Evolutionary conservation across 495 filamentous ascomycete species (phyloP).

Genomic region (Penicillium manginii): DNA sequence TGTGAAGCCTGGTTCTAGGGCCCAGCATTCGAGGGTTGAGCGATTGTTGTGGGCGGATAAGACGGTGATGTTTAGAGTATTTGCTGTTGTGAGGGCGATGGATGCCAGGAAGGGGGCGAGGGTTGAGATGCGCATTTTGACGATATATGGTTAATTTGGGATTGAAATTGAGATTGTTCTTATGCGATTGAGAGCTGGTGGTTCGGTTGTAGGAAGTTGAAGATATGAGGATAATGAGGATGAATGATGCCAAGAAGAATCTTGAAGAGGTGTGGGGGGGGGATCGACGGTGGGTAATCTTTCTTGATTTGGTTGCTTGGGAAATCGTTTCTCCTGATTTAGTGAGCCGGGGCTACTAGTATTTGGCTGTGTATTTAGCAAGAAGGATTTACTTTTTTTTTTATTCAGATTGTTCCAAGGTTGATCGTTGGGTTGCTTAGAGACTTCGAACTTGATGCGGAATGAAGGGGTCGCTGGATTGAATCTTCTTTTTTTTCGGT

Average conservation of each 20-base stretch:
- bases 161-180: background rate
- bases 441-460: too few species aligned
- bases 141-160: background rate
- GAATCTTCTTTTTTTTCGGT: too few species aligned
- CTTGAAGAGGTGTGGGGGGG: background rate
- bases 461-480: too few species aligned
- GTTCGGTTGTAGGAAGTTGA: background rate
- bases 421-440: too few species aligned
- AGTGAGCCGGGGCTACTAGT: too few species aligned
- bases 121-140: conserved; percentile 27
- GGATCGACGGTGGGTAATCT: background rate
- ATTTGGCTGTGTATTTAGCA: too few species aligned
- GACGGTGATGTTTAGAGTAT: conserved; percentile 47
- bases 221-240: conserved; percentile 6
- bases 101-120: conserved; percentile 24
- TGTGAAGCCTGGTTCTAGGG: conserved; percentile 44
- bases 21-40: conserved; percentile 61
- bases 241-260: conserved; percentile 3
- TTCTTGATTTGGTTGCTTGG: too few species aligned
- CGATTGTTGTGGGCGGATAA: conserved; percentile 38
- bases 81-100: conserved; percentile 20
- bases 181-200: background rate
- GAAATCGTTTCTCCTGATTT: too few species aligned
- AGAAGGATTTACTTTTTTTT: too few species aligned
- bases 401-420: too few species aligned